phyloP scores from a whole-genome alignment of 2,329 filamentous ascomycete species.

The Huntiella decipiens region DNA sequence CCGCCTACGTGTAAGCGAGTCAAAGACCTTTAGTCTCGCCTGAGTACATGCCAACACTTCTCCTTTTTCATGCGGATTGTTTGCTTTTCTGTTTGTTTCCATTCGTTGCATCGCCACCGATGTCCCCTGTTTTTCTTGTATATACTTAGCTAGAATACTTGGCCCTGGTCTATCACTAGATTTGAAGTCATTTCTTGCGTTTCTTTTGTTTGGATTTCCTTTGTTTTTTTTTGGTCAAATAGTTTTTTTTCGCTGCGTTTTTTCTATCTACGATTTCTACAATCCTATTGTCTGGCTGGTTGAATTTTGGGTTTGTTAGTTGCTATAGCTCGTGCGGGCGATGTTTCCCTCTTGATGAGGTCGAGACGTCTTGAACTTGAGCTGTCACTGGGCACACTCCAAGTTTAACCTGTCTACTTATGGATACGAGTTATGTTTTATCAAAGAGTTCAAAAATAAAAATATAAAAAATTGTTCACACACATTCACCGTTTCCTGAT shows the following conservation, averaged over 20 bases:
- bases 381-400: background rate
- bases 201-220: too few species aligned
- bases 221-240: too few species aligned
- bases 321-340: constrained; percentile 1
- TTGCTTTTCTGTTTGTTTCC: background rate
- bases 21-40: background rate
- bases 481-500: background rate
- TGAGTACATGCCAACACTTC: background rate
- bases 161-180: too few species aligned
- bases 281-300: too few species aligned
- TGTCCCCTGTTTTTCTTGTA: background rate
- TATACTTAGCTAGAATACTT: too few species aligned
- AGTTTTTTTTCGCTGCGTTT: too few species aligned
- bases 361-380: constrained; percentile 2
- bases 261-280: too few species aligned
- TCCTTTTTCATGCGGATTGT: background rate
- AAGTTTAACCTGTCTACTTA: background rate
- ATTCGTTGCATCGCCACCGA: background rate
- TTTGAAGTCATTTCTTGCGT: too few species aligned
- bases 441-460: background rate
- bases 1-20: constrained; percentile 24
- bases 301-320: too few species aligned
- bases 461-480: background rate
- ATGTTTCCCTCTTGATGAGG: background rate
- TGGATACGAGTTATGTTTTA: constrained; percentile 3